phyloP scores from a whole-genome alignment of 208 protist genomes.

The Trypanosoma brucei region DNA sequence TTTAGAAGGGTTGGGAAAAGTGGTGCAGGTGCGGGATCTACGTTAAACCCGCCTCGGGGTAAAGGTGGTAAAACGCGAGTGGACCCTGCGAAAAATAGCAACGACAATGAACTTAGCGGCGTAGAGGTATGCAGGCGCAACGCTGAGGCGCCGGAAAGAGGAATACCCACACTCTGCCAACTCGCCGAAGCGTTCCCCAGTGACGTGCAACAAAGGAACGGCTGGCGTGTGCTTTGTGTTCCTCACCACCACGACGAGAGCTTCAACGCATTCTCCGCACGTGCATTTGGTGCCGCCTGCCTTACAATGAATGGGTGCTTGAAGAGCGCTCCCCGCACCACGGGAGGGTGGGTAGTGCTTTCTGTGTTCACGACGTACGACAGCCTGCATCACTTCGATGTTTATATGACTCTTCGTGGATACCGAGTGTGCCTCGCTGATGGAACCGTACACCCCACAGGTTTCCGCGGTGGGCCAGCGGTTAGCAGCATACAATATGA shows the following conservation, averaged over 20 bases:
- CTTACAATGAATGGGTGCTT: background rate
- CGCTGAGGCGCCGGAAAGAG: background rate
- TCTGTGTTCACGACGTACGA: constrained; percentile 59
- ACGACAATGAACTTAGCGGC: too few species aligned
- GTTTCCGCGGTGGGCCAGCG: background rate
- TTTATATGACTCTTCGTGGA: constrained; percentile 70
- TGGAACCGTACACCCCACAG: constrained; percentile 20
- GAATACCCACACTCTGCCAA: background rate
- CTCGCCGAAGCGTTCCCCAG: background rate
- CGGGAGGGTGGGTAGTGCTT: constrained; percentile 26
- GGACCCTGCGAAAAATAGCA: too few species aligned
- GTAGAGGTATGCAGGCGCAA: too few species aligned
- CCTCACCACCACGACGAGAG: background rate
- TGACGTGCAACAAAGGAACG: background rate
- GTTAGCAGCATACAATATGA: constrained; percentile 4
- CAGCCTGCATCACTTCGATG: constrained; percentile 53
- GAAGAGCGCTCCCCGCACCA: background rate
- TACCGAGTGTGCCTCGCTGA: constrained; percentile 56
- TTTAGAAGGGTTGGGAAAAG: background rate
- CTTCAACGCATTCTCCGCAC: constrained; percentile 35
- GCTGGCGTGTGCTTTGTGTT: constrained; percentile 16
- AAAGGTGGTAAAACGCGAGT: too few species aligned
- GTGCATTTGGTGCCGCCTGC: constrained; percentile 35
- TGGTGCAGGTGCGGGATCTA: too few species aligned
- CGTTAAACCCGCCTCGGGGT: too few species aligned